These are phyloP conservation scores for Leucocoprinus birnbaumii DNA, from an alignment of 768 basidiomycete species.

Conservation along the genomic window DNA sequence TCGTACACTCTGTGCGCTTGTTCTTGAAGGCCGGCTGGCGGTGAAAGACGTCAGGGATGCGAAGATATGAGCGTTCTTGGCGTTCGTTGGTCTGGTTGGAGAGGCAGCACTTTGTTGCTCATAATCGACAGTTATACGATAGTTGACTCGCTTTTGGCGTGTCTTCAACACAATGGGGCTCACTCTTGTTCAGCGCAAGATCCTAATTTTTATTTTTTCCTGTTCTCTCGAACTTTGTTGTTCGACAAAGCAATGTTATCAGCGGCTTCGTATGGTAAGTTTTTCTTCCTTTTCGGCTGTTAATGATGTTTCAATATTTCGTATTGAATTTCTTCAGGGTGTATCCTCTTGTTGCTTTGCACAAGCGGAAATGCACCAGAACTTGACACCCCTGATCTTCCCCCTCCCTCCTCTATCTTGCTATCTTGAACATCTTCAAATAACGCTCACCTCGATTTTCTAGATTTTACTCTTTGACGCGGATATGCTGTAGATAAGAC, in stretches of 20 bases:
- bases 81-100: constrained; percentile 39
- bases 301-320: constrained; percentile 54
- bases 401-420: not conserved
- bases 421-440: not conserved
- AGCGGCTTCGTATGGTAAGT: not conserved
- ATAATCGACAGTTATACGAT: constrained; percentile 88
- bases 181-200: constrained; percentile 71
- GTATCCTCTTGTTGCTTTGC: constrained; percentile 49
- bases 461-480: not conserved
- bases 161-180: constrained; percentile 89
- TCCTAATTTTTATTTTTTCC: constrained; percentile 50
- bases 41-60: constrained; percentile 38
- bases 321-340: constrained; percentile 92
- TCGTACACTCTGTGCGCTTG: constrained; percentile 55
- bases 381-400: constrained; percentile 58
- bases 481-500: too few species aligned
- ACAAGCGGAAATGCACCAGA: constrained; percentile 67
- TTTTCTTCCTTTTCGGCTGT: constrained; percentile 19
- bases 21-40: constrained; percentile 29
- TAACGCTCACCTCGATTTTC: not conserved
- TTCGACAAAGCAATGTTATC: not conserved
- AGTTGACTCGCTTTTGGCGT: constrained; percentile 38
- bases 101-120: constrained; percentile 62
- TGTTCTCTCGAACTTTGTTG: constrained; percentile 41
- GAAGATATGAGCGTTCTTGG: constrained; percentile 73